Evolutionary conservation across 768 basidiomycete species (phyloP).

Genomic region (Neoboletus brunneissimus): DNA sequence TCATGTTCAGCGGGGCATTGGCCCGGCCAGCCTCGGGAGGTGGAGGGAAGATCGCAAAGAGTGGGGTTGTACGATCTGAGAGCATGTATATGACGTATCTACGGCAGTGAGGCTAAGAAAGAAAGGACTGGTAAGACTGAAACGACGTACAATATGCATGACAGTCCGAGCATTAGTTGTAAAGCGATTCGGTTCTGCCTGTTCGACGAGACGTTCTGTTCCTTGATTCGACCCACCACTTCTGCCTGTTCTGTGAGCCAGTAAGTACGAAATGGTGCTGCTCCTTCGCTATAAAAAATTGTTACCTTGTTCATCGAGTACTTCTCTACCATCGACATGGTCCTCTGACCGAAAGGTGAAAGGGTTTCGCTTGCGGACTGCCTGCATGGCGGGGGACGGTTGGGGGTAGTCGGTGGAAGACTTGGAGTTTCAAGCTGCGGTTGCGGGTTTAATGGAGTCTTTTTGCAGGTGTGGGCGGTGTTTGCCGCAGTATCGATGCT

Average conservation of each 20-base stretch:
- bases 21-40: conserved; percentile 7
- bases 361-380: conserved; percentile 45
- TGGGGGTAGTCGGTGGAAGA: not conserved
- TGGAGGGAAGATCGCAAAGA: conserved; percentile 43
- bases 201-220: conserved; percentile 43
- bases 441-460: not conserved
- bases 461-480: conserved; percentile 15
- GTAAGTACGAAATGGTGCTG: not conserved
- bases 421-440: not conserved
- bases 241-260: conserved; percentile 55
- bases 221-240: conserved; percentile 47
- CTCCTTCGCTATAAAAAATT: not conserved
- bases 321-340: conserved; percentile 25
- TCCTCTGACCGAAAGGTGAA: conserved; percentile 39
- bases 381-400: conserved; percentile 19
- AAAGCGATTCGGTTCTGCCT: conserved; percentile 39
- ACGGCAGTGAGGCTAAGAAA: conserved; percentile 7
- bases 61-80: conserved; percentile 45
- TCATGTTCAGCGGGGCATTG: conserved; percentile 41
- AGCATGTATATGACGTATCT: conserved; percentile 52
- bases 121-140: not conserved
- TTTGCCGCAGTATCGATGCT: not conserved
- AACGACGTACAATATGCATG: conserved; percentile 45
- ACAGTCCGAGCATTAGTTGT: conserved; percentile 43
- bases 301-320: conserved; percentile 57